phyloP scores from a whole-genome alignment of 805 yeast genomes.

The Diddensiella santjacobensis region DNA sequence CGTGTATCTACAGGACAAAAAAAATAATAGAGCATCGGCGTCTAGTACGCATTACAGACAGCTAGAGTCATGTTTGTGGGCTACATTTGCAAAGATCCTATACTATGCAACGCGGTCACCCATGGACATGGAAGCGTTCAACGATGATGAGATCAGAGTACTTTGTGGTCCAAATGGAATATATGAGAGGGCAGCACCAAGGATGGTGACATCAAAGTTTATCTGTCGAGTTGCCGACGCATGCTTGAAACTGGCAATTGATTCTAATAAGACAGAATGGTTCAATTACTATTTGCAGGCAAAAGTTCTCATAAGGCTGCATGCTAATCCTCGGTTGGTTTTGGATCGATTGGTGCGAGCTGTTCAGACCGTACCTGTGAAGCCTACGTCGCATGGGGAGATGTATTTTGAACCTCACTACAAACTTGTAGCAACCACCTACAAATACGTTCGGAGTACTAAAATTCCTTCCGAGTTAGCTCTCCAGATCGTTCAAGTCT shows the following conservation, averaged over 20 bases:
- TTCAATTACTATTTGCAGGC: slow-evolving; percentile 51
- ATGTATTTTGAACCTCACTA: slow-evolving; percentile 77
- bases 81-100: slow-evolving; percentile 53
- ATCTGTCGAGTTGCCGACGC: slow-evolving; percentile 40
- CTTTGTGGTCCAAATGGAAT: slow-evolving; percentile 29
- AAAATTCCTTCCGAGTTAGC: slow-evolving; percentile 40
- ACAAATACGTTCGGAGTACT: slow-evolving; percentile 48
- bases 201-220: slow-evolving; percentile 6
- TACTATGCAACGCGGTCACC: slow-evolving; percentile 37
- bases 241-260: slow-evolving; percentile 47
- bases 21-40: slow-evolving; percentile 5
- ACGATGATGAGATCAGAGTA: slow-evolving; percentile 46
- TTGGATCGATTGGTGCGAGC: slow-evolving; percentile 41
- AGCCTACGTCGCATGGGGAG: slow-evolving; percentile 39
- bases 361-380: slow-evolving; percentile 20
- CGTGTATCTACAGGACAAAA: slow-evolving; percentile 28
- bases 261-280: slow-evolving; percentile 52
- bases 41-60: slow-evolving; percentile 29
- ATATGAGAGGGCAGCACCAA: slow-evolving; percentile 18
- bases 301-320: slow-evolving; percentile 54
- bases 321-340: slow-evolving; percentile 30
- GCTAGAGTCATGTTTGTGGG: slow-evolving; percentile 46
- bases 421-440: slow-evolving; percentile 50
- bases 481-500: slow-evolving; percentile 39
- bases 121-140: slow-evolving; percentile 46